Percentiles rank a stretch among this genome's conserved stretches.
These are phyloP conservation scores for Trichoderma citrinoviride DNA, from an alignment of 2,329 filamentous ascomycete species.

Conservation along the genomic window DNA sequence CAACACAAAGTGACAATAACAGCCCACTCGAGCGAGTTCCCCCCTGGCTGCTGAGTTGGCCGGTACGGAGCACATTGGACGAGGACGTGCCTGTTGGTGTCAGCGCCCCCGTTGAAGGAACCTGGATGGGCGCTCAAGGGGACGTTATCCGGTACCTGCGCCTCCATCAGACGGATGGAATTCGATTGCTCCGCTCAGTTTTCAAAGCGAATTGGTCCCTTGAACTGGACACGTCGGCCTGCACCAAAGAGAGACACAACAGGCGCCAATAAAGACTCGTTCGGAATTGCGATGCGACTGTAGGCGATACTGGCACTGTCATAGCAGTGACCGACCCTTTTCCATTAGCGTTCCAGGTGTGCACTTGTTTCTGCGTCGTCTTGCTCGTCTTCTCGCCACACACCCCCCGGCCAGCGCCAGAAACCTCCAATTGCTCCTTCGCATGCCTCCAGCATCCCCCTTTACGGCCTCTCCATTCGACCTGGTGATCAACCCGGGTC, in stretches of 20 bases:
- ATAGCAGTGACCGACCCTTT: not conserved
- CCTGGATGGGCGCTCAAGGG: not conserved
- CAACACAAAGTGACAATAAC: no score
- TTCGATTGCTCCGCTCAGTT: not conserved
- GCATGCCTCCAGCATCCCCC: conserved; percentile 19
- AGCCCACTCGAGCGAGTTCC: not conserved
- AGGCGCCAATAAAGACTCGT: no score
- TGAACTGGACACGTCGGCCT: no score
- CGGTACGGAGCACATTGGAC: not conserved
- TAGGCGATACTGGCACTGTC: not conserved
- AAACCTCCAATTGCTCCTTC: conserved; percentile 18
- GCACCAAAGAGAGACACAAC: no score
- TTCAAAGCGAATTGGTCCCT: no score
- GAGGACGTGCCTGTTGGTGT: conserved; percentile 4
- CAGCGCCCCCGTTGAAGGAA: conserved; percentile 1
- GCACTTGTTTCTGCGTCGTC: no score
- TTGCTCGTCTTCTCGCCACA: not conserved
- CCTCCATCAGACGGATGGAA: not conserved
- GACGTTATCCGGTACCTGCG: not conserved
- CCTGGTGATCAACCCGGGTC: conserved; percentile 28
- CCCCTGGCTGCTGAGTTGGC: conserved; percentile 18
- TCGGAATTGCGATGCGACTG: no score
- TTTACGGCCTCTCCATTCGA: conserved; percentile 21
- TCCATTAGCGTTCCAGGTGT: not conserved
- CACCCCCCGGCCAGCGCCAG: not conserved